A percentile compares a stretch with the other conserved stretches of the same genome.
phyloP scores from a whole-genome alignment of 2,329 filamentous ascomycete species.

The Colletotrichum horii region DNA sequence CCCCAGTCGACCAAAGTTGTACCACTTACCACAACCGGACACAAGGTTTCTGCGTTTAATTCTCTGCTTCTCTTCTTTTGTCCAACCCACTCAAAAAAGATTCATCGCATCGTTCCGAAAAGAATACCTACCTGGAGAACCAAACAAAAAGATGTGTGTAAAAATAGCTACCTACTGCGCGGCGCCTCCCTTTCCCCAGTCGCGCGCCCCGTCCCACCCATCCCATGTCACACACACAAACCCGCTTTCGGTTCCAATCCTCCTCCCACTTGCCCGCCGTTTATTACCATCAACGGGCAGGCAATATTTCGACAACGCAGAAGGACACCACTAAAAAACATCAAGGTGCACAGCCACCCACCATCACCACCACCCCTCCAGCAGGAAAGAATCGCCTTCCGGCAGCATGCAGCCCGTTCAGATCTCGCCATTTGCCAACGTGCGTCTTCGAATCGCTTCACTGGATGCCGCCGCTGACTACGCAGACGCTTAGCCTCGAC shows the following conservation, averaged over 20 bases:
- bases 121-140: not conserved
- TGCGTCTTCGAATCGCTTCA: not conserved
- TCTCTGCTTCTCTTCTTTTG: not conserved
- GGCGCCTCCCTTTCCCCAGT: conserved; percentile 15
- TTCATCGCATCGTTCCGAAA: not conserved
- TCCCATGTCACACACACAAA: not conserved
- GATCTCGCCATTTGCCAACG: conserved; percentile 11
- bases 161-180: conserved; percentile 5
- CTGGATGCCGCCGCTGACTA: not conserved
- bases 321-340: not conserved
- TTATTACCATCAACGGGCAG: not conserved
- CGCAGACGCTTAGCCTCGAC: not conserved
- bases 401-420: not conserved
- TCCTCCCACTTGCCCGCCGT: conserved; percentile 6
- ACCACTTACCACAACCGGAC: not conserved
- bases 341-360: conserved; percentile 2
- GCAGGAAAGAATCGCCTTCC: not conserved
- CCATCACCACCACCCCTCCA: not conserved
- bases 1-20: not conserved
- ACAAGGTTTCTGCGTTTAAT: not conserved
- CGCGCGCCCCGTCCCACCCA: not conserved
- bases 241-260: not conserved
- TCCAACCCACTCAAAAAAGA: not conserved
- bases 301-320: not conserved
- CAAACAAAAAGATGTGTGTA: not conserved